Evolutionary conservation across 192 early-diverging fungal species (phyloP), one percentile per base, ranked within the genome.

Genomic region (Coemansia sp.): DNA sequence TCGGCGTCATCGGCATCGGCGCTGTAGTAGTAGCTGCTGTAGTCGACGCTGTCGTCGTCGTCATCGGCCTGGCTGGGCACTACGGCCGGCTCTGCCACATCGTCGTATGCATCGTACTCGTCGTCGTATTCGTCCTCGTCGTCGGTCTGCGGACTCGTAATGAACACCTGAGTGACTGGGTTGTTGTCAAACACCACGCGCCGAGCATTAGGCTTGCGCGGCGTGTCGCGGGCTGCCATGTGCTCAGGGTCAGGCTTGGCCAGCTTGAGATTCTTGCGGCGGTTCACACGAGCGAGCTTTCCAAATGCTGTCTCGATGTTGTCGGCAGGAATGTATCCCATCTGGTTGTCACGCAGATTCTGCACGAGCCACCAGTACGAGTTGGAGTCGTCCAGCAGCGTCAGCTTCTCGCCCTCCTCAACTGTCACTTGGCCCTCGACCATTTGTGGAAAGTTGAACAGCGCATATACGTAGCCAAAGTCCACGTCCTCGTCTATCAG

Each of bases 311-410:
- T 88, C 72, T 84, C 81, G 27, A 77, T 69, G 65, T 75, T 92
- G 64, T 92, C 90, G 7, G 90, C 90, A 3, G 90, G 90, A 37
- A 92, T 88, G 65, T 90, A 92, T n/a, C 90, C 90, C 68, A 92
- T 87, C 69, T 85, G 72, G 63, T 70, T 75, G 63, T 59, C 85
- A 75, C 72, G 85, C 78, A 72, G 81, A 71, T 58, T 85, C 84
- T 74, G 85, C 11, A 85, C 83, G 1, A 84, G 74, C 82, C 84
- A 84, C 90, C 90, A 92, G 81, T 90, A 92, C 52, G 83, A 86
- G 68, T 92, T 90, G 39, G 86, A 84, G 71, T 92, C 90, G 67
- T 92, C 90, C 38, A 92, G 63, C 49, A 92, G 80, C 55, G 87
- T 87, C 64, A 92, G 73, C 59, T 84, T 78, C 62, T 92, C 88